phyloP scores from a whole-genome alignment of 805 yeast genomes.

The Jamesozyma spencerorum region DNA sequence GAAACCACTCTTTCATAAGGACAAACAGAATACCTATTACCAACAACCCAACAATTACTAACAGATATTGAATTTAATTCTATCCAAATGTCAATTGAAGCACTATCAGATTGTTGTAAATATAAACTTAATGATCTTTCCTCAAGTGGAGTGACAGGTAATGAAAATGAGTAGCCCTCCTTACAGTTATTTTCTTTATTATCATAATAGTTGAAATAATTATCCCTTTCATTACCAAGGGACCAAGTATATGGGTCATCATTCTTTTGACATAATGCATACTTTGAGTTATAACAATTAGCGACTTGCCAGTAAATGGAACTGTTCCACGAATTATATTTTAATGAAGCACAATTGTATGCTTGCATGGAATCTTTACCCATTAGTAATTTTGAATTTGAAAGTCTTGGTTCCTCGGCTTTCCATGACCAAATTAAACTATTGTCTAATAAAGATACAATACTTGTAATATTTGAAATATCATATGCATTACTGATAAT shows the following conservation, averaged over 20 bases:
- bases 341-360: conserved; percentile 37
- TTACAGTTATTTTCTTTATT: conserved; percentile 30
- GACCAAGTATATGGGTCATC: conserved; percentile 37
- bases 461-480: conserved; percentile 16
- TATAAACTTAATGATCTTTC: conserved; percentile 26
- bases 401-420: conserved; percentile 39
- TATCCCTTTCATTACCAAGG: conserved; percentile 26
- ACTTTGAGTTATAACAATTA: conserved; percentile 50
- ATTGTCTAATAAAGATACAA: conserved; percentile 28
- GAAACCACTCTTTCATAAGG: conserved; percentile 60
- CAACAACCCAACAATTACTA: conserved; percentile 73
- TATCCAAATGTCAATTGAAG: conserved; percentile 44
- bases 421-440: conserved; percentile 70
- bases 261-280: conserved; percentile 47
- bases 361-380: conserved; percentile 28
- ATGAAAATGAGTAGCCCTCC: conserved; percentile 30
- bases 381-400: conserved; percentile 6
- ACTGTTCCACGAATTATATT: conserved; percentile 12
- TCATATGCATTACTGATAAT: conserved; percentile 38
- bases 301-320: conserved; percentile 51
- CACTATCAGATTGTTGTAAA: conserved; percentile 8
- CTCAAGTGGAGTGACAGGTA: conserved; percentile 45
- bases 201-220: conserved; percentile 37
- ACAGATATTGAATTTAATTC: conserved; percentile 72
- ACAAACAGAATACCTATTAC: conserved; percentile 69